Evolutionary conservation across 352 stramenopile genomes (phyloP), one percentile per base, ranked within the genome.

Genomic region (Globisporangium nodosum): DNA sequence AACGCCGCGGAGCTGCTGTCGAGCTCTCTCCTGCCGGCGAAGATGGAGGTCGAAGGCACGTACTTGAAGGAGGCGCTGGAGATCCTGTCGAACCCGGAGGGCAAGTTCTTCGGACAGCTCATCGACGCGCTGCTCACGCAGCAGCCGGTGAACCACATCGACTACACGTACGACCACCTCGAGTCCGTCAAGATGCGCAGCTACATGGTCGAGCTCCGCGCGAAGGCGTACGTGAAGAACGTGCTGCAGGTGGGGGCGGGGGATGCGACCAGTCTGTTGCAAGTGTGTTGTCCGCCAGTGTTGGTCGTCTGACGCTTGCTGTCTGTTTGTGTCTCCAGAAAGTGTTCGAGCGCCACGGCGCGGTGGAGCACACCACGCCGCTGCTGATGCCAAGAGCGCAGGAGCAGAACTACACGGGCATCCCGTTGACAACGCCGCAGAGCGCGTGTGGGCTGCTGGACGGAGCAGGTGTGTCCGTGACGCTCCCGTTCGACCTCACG

Each of bases 61-160:
- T 95, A 95, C 63, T 55, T 95, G 67, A 77, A 80, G 15, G 85
- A 95, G 60, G 85, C 83, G 16, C 71, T 95, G 12, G 70, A 96
- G 43, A 96, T 84, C 5, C 77, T 97, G 7, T 72, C 92, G 24
- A 94, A 96, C 60, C 87, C 89, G 1, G 82, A 94, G 52, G 89
- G 85, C 8, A 92, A 94, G 63, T 96, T 96, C 63, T 97, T 94
- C 56, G 73, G 78, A 0, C 85, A 95, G 56, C 70, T 95, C 35
- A 89, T 95, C 53, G 81, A 94, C 33, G 81, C 80, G 16, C 63
- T 95, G 39, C 62, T 95, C 30, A 73, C 76, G 0, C 84, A 93
- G 43, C 77, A 90, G 45, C 84, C 81, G 7, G 75, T 87, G 31
- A 87, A 70, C 40, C 85, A 95, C 51, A 77, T 92, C 43, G 81